phyloP scores from a whole-genome alignment of 1,284 basidiomycete species.

The Stygiomarasmius scandens region DNA sequence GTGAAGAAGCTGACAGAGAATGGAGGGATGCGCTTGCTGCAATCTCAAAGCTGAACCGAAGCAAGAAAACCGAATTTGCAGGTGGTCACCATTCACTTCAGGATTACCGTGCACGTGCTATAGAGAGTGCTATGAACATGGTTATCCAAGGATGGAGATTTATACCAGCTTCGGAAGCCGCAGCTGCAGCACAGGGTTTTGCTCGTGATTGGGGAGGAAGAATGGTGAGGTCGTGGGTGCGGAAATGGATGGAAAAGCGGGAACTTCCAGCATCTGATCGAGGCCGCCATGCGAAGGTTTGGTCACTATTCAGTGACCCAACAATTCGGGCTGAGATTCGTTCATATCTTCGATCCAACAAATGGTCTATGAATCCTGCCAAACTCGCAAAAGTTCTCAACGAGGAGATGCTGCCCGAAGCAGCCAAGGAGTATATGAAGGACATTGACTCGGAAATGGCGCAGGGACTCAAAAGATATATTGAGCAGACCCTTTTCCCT shows the following conservation, averaged over 20 bases:
- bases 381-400: constrained; percentile 29
- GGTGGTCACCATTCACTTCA: constrained; percentile 27
- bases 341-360: constrained; percentile 30
- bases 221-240: constrained; percentile 28
- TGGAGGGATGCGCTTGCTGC: constrained; percentile 8
- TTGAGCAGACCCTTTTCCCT: constrained; percentile 32
- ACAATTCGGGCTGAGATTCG: constrained; percentile 24
- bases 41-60: constrained; percentile 21
- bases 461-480: constrained; percentile 29
- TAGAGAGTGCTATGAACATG: constrained; percentile 30
- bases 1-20: not conserved
- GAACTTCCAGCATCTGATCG: constrained; percentile 29
- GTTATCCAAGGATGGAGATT: constrained; percentile 26
- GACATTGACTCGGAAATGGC: constrained; percentile 31
- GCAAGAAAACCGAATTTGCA: constrained; percentile 18
- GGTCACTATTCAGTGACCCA: constrained; percentile 30
- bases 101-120: constrained; percentile 25
- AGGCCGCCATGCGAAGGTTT: constrained; percentile 34
- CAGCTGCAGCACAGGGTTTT: constrained; percentile 33
- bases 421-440: constrained; percentile 24
- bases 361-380: constrained; percentile 33
- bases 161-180: constrained; percentile 31
- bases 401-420: constrained; percentile 23
- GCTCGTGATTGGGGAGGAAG: constrained; percentile 25
- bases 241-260: constrained; percentile 26